Conservation (phyloP, 2,329 filamentous ascomycete species). For the Phaeosphaeria sp. region DNA sequence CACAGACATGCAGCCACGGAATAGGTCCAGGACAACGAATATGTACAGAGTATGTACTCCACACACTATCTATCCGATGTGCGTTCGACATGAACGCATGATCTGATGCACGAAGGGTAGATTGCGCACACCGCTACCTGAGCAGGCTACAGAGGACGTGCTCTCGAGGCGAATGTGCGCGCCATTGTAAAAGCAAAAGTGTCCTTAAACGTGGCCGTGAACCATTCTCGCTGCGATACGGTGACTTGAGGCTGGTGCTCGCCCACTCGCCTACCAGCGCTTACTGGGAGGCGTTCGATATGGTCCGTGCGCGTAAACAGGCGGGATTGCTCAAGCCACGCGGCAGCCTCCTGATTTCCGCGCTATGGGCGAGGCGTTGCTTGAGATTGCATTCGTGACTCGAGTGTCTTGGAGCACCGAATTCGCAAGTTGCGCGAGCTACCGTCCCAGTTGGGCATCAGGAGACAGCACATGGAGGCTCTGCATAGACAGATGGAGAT, state of each 20-base stretch:
- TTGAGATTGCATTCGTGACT: conserved; percentile 7
- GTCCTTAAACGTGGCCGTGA: neutral
- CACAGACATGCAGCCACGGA: neutral
- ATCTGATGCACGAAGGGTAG: neutral
- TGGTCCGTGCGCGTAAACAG: conserved; percentile 4
- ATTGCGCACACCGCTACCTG: neutral
- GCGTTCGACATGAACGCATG: neutral
- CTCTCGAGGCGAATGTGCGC: neutral
- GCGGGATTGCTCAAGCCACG: conserved; percentile 9
- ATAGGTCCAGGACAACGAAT: neutral
- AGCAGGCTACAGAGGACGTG: neutral
- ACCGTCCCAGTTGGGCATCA: neutral
- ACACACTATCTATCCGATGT: no score
- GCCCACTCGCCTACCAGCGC: neutral
- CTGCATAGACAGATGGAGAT: conserved; percentile 1
- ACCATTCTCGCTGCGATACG: neutral
- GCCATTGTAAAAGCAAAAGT: neutral
- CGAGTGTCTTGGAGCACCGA: neutral
- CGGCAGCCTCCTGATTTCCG: conserved; percentile 1
- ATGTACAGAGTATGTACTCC: no score
- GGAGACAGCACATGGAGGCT: neutral
- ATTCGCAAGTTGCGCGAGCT: neutral
- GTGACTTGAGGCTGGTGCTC: conserved; percentile 4
- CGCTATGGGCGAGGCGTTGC: conserved; percentile 11
- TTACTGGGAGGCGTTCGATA: conserved; percentile 1